Conservation (phyloP, 352 stramenopile genomes). For the Phytopythium cucurbitacearum region DNA sequence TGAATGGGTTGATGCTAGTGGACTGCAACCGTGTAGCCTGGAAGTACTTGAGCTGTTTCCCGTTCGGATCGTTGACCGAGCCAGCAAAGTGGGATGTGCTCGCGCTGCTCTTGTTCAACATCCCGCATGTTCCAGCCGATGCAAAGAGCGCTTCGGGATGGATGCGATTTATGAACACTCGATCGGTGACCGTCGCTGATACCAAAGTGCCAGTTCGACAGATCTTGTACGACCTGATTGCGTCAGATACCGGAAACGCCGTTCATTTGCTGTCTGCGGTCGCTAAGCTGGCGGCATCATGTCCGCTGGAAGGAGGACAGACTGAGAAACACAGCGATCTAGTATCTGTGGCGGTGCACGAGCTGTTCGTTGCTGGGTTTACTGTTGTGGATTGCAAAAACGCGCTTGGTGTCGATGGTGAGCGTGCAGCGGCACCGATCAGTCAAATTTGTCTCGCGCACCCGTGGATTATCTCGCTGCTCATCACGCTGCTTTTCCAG, state of each 20-base stretch:
- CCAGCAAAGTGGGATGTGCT: slow-evolving; percentile 82
- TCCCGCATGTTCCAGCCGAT: slow-evolving; percentile 47
- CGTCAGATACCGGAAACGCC: slow-evolving; percentile 55
- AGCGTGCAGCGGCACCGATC: slow-evolving; percentile 43
- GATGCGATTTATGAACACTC: slow-evolving; percentile 59
- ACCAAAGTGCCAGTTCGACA: slow-evolving; percentile 27
- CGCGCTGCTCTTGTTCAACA: slow-evolving; percentile 67
- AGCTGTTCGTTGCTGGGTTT: slow-evolving; percentile 61
- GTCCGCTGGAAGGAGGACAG: not conserved
- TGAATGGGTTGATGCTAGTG: slow-evolving; percentile 62
- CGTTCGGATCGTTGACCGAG: slow-evolving; percentile 68
- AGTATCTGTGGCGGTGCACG: slow-evolving; percentile 52
- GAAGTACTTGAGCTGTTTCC: slow-evolving; percentile 62
- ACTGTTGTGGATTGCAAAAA: slow-evolving; percentile 42
- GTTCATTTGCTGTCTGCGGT: slow-evolving; percentile 72
- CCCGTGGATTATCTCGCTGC: slow-evolving; percentile 53
- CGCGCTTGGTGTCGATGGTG: slow-evolving; percentile 41
- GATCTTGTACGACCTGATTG: slow-evolving; percentile 56
- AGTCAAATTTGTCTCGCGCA: slow-evolving; percentile 62
- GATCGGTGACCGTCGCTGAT: slow-evolving; percentile 23
- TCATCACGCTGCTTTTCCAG: slow-evolving; percentile 63
- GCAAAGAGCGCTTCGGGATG: slow-evolving; percentile 58
- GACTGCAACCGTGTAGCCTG: slow-evolving; percentile 82
- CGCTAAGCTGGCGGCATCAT: slow-evolving; percentile 45
- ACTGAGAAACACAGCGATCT: slow-evolving; percentile 32